A percentile compares a stretch with the other conserved stretches of the same genome.
Evolutionary conservation across 306 rosid genomes (phyloP).

Genomic region (Abrus precatorius): DNA sequence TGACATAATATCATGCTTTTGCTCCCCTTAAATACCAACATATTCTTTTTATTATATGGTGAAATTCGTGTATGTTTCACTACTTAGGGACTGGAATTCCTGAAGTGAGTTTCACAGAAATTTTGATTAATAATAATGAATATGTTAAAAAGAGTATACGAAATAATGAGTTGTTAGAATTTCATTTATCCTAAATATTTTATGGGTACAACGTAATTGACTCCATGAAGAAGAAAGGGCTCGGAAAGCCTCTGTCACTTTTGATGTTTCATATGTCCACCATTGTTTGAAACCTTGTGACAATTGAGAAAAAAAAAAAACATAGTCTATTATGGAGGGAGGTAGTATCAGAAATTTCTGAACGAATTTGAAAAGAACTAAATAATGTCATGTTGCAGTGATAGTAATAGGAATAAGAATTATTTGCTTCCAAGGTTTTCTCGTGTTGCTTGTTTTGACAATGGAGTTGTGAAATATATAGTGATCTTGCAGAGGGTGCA

Average conservation of each 20-base stretch:
- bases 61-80: neutral
- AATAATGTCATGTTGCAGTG: neutral
- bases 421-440: no score
- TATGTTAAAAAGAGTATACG: neutral
- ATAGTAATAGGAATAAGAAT: neutral
- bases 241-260: neutral
- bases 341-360: no score
- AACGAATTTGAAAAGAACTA: neutral
- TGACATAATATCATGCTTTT: neutral
- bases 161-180: neutral
- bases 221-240: no score
- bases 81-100: neutral
- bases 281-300: neutral
- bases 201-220: no score
- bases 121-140: no score
- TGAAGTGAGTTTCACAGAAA: no score
- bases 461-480: no score
- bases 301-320: neutral
- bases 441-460: no score
- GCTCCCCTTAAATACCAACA: neutral
- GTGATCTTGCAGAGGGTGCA: no score
- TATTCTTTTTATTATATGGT: no score
- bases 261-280: neutral
- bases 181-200: neutral
- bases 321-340: neutral